Percentiles rank a stretch among this genome's conserved stretches.
These are phyloP conservation scores for Lactifluus pinguis DNA, from an alignment of 768 basidiomycete species.

Conservation along the genomic window DNA sequence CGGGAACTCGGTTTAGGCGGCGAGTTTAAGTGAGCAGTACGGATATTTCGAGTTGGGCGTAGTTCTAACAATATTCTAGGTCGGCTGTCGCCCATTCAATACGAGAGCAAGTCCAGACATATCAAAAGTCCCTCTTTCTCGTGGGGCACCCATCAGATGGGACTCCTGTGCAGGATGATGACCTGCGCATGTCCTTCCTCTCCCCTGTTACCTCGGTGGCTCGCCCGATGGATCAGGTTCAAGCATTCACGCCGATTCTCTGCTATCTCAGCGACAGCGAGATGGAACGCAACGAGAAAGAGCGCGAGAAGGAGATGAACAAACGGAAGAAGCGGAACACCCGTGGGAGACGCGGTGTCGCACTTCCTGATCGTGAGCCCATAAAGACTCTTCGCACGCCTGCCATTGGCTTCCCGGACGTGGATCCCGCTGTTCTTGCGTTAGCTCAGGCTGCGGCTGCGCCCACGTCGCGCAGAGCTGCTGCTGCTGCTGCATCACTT, in stretches of 20 bases:
- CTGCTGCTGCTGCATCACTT: conserved; percentile 72
- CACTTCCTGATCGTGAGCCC: conserved; percentile 87
- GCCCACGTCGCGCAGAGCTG: conserved; percentile 70
- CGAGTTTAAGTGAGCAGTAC: conserved; percentile 73
- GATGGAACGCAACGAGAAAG: conserved; percentile 81
- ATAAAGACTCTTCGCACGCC: conserved; percentile 87
- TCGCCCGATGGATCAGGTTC: conserved; percentile 69
- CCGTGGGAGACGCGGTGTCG: conserved; percentile 69
- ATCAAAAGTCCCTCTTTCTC: conserved; percentile 86
- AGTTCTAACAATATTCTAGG: conserved; percentile 31
- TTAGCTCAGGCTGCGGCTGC: conserved; percentile 54
- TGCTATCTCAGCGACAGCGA: conserved; percentile 84
- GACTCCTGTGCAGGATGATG: conserved; percentile 73
- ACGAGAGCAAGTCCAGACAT: conserved; percentile 87
- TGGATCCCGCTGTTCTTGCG: conserved; percentile 63
- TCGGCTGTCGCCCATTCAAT: conserved; percentile 95
- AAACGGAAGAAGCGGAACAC: conserved; percentile 80
- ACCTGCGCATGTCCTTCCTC: conserved; percentile 82
- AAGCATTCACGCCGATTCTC: conserved; percentile 79
- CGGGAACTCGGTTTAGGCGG: conserved; percentile 83
- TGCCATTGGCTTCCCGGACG: conserved; percentile 74
- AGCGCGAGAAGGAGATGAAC: conserved; percentile 87
- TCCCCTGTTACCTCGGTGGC: conserved; percentile 67
- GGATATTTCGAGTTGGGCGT: neutral
- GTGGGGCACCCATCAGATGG: conserved; percentile 84